phyloP scores from a whole-genome alignment of 202 grass and related monocot species.

The Dendrocalamus latiflorus region DNA sequence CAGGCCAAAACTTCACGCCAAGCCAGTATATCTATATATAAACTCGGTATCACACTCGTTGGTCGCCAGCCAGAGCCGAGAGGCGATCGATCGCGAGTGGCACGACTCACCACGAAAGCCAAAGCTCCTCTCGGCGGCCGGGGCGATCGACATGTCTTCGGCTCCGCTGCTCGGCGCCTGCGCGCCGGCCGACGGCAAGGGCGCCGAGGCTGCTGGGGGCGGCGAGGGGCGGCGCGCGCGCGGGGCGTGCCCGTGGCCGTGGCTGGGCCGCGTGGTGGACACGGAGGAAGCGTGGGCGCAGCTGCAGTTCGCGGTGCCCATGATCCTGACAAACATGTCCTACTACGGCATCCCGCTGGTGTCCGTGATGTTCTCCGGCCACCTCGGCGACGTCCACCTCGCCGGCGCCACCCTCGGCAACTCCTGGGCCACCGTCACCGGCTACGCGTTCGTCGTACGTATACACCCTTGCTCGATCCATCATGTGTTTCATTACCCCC shows the following conservation, averaged over 20 bases:
- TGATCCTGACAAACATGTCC: constrained; percentile 79
- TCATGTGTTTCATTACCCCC: no score
- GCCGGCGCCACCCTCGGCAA: constrained; percentile 91
- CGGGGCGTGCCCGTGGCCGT: no score
- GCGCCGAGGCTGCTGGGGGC: background rate
- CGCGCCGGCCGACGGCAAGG: background rate
- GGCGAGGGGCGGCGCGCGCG: background rate
- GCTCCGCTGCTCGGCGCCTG: constrained; percentile 10
- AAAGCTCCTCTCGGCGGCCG: no score
- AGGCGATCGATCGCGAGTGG: no score
- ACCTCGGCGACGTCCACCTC: constrained; percentile 75
- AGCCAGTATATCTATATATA: no score
- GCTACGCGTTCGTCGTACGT: constrained; percentile 71
- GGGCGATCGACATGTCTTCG: constrained; percentile 28
- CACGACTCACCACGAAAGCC: no score
- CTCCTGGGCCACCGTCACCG: constrained; percentile 89
- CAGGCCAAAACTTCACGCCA: no score
- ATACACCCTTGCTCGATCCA: no score
- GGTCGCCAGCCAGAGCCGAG: no score
- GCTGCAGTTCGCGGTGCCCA: constrained; percentile 67
- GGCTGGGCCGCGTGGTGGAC: constrained; percentile 49
- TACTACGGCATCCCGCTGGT: constrained; percentile 74
- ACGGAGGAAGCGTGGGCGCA: constrained; percentile 58
- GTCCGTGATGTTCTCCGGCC: constrained; percentile 92
- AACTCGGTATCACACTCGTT: no score